Evolutionary conservation across 331 rosid species (phyloP).

Genomic region (Malus hybrid): DNA sequence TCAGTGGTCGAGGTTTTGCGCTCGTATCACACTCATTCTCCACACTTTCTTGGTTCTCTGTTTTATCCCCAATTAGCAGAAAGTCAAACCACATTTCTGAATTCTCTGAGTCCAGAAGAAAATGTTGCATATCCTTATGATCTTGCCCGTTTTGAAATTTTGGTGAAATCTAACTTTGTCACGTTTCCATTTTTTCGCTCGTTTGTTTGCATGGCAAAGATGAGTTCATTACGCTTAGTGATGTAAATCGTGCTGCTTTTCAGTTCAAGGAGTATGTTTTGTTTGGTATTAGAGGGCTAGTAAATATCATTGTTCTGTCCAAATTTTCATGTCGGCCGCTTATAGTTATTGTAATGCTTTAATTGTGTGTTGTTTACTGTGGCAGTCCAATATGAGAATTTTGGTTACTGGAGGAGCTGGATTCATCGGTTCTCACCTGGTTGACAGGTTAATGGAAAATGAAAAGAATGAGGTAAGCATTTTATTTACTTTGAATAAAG

Average conservation of each 20-base stretch:
- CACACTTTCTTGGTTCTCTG: background rate
- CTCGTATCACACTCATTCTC: background rate
- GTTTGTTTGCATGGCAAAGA: background rate
- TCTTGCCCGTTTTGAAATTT: background rate
- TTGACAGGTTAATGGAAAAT: conserved; percentile 89
- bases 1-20: background rate
- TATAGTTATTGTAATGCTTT: background rate
- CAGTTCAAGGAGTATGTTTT: background rate
- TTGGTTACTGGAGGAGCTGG: conserved; percentile 99
- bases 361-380: background rate
- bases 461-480: conserved; percentile 76
- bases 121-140: background rate
- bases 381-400: conserved; percentile 92
- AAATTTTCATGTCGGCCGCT: background rate
- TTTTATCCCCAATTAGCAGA: background rate
- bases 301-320: background rate
- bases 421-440: conserved; percentile 93
- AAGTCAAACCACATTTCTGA: background rate
- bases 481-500: background rate
- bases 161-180: background rate
- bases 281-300: background rate
- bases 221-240: background rate
- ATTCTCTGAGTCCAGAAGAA: background rate
- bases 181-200: background rate
- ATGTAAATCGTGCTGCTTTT: background rate